These are phyloP conservation scores for Kentomonas sorsogonicus DNA, from an alignment of 208 protist genomes.

Conservation along the genomic window DNA sequence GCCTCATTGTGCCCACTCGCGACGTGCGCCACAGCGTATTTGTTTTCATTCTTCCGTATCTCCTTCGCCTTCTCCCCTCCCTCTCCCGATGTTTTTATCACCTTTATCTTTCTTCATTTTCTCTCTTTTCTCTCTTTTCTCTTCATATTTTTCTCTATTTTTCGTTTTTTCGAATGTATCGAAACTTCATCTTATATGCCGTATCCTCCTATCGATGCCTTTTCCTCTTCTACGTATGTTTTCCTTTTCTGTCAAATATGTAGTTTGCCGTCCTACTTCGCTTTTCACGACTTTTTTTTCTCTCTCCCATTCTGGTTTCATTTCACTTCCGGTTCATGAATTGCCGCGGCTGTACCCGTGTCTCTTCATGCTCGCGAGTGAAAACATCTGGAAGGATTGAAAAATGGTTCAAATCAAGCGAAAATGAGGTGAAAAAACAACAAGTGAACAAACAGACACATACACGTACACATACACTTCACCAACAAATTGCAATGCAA, in stretches of 20 bases:
- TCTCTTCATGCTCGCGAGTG: no score
- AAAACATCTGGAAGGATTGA: no score
- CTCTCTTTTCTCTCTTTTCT: background rate
- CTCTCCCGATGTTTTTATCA: background rate
- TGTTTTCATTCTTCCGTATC: background rate
- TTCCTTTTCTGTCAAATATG: background rate
- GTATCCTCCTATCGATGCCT: background rate
- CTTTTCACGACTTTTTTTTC: background rate
- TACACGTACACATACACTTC: no score
- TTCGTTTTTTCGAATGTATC: background rate
- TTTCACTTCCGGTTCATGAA: no score
- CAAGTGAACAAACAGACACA: no score
- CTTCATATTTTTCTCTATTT: slow-evolving; percentile 4
- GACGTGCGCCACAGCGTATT: background rate
- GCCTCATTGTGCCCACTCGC: background rate
- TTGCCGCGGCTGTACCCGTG: no score
- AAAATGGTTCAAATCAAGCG: no score
- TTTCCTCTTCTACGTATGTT: background rate
- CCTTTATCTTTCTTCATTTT: background rate
- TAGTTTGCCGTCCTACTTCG: background rate
- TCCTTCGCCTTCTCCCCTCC: background rate
- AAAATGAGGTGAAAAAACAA: no score
- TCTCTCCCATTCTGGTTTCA: slow-evolving; percentile 3
- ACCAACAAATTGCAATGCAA: no score
- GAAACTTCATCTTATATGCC: background rate